Conservation (phyloP, 495 filamentous ascomycete genomes). For the Rusavskia elegans region DNA sequence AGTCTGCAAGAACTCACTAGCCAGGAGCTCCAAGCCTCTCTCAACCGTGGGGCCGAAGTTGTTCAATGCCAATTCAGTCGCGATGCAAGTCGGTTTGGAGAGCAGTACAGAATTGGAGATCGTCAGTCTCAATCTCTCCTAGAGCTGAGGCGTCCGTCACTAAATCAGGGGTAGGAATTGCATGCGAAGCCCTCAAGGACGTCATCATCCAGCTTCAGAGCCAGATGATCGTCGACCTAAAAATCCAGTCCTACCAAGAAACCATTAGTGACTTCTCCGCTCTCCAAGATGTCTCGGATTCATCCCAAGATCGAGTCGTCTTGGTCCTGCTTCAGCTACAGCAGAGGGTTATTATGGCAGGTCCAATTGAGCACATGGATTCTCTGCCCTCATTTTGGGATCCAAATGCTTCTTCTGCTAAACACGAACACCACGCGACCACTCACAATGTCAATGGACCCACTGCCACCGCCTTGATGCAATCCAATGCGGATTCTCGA, state of each 20-base stretch:
- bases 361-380: slow-evolving; percentile 3
- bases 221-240: slow-evolving; percentile 27
- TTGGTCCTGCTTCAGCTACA: slow-evolving; percentile 11
- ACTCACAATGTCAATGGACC: neutral
- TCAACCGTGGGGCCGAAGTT: slow-evolving; percentile 15
- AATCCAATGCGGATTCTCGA: neutral
- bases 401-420: neutral
- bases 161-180: slow-evolving; percentile 8
- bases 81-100: slow-evolving; percentile 17
- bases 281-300: slow-evolving; percentile 17
- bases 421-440: neutral
- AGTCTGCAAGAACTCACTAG: slow-evolving; percentile 2
- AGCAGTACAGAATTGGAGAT: slow-evolving; percentile 24
- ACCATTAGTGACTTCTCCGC: slow-evolving; percentile 21
- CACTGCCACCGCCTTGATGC: neutral
- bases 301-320: slow-evolving; percentile 9
- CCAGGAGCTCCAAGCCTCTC: slow-evolving; percentile 21
- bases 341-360: slow-evolving; percentile 9
- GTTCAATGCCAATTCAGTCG: slow-evolving; percentile 19
- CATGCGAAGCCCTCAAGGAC: slow-evolving; percentile 26
- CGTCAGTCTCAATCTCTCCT: slow-evolving; percentile 10
- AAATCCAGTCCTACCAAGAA: slow-evolving; percentile 21
- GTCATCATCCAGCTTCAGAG: slow-evolving; percentile 28
- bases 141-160: neutral
- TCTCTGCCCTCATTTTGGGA: neutral